Percentiles rank a stretch among this genome's conserved stretches.
Evolutionary conservation across 768 basidiomycete species (phyloP).

Genomic region (Pleurotus ostreatus): DNA sequence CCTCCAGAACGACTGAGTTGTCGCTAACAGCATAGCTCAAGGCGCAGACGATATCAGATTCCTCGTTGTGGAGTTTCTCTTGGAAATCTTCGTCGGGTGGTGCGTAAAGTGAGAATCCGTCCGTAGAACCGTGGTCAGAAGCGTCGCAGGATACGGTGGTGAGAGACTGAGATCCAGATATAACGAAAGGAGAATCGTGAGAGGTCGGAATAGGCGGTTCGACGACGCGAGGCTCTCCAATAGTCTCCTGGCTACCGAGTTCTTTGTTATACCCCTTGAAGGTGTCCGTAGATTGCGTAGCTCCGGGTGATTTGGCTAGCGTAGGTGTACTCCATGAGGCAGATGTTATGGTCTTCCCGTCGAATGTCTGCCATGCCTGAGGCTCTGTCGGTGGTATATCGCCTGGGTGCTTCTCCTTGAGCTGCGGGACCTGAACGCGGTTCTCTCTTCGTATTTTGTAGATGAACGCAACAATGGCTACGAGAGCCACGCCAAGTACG

Average conservation of each 20-base stretch:
- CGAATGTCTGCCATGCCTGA: no score
- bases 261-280: no score
- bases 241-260: no score
- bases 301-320: neutral
- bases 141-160: neutral
- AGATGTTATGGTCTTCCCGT: neutral
- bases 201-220: no score
- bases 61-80: constrained; percentile 21
- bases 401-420: constrained; percentile 7
- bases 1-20: neutral
- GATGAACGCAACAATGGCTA: neutral
- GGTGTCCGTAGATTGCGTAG: neutral
- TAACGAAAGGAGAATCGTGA: neutral
- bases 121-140: constrained; percentile 1
- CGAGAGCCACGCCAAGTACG: constrained; percentile 4
- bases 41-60: constrained; percentile 23
- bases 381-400: constrained; percentile 4
- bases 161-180: neutral
- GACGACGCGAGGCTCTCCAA: no score
- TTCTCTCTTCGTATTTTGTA: constrained; percentile 1
- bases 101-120: neutral
- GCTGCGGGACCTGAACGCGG: constrained; percentile 8
- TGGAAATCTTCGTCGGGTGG: constrained; percentile 13
- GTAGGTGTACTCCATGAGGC: neutral
- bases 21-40: constrained; percentile 8